A percentile compares a stretch with the other conserved stretches of the same genome.
These are phyloP conservation scores for Gastroboletus turbinatus DNA, from an alignment of 1,284 basidiomycete species.

Conservation along the genomic window DNA sequence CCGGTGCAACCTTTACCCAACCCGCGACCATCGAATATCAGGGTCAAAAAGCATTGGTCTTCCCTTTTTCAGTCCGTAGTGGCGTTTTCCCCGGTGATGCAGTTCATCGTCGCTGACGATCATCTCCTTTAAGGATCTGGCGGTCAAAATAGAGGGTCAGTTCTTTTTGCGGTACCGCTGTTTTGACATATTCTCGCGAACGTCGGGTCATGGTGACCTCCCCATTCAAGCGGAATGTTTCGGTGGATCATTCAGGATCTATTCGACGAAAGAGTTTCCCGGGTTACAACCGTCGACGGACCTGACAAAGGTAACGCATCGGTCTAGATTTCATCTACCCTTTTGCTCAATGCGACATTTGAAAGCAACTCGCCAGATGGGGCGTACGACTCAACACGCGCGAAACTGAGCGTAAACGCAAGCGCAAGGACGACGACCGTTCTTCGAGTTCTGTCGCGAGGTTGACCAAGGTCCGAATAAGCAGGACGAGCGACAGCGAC, in stretches of 20 bases:
- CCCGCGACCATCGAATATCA: conserved; percentile 57
- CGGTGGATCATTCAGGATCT: conserved; percentile 66
- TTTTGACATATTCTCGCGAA: conserved; percentile 61
- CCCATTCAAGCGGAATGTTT: conserved; percentile 70
- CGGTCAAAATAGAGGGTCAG: conserved; percentile 62
- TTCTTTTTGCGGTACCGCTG: conserved; percentile 67
- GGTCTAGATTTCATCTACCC: background rate
- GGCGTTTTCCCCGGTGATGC: conserved; percentile 2
- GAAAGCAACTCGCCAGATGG: conserved; percentile 62
- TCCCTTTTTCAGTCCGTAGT: conserved; percentile 65
- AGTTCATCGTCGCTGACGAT: conserved; percentile 1
- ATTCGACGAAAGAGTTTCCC: conserved; percentile 80
- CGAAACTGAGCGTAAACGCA: conserved; percentile 63
- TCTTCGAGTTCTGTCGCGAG: conserved; percentile 10
- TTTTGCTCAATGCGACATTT: conserved; percentile 1
- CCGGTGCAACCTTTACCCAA: conserved; percentile 66
- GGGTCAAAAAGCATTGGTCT: conserved; percentile 61
- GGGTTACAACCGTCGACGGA: conserved; percentile 71
- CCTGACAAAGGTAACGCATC: conserved; percentile 59
- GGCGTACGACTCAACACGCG: conserved; percentile 71
- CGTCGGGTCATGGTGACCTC: conserved; percentile 32
- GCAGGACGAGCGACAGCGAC: conserved; percentile 29
- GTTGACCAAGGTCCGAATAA: background rate
- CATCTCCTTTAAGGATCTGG: conserved; percentile 40
- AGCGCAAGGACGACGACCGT: conserved; percentile 42